Percentiles rank a stretch among this genome's conserved stretches.
These are phyloP conservation scores for Hypoxylon sp. DNA, from an alignment of 2,329 filamentous ascomycete genomes.

Conservation along the genomic window DNA sequence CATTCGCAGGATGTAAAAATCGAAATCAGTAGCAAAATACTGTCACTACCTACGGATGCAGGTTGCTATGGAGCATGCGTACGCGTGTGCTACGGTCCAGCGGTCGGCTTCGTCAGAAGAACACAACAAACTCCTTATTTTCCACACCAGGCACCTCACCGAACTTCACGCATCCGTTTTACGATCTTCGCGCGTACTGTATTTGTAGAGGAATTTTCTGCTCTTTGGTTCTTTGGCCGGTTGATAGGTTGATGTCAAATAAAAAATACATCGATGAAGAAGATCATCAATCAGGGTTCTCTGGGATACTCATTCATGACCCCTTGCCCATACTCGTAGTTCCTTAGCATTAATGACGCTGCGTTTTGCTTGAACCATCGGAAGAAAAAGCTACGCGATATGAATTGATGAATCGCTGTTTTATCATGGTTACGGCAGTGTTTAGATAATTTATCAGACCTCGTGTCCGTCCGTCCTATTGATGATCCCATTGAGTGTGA, in stretches of 20 bases:
- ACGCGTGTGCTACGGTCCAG: neutral
- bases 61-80: neutral
- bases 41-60: neutral
- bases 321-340: no score
- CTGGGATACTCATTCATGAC: slow-evolving; percentile 4
- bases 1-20: slow-evolving; percentile 22
- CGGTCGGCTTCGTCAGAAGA: neutral
- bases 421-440: no score
- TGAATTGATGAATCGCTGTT: neutral
- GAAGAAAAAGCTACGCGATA: neutral
- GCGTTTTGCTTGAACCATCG: neutral
- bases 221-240: neutral
- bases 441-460: no score
- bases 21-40: no score
- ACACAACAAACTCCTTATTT: no score
- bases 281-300: neutral
- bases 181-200: no score
- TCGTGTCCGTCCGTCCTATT: no score
- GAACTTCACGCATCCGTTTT: no score
- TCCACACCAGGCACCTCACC: no score
- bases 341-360: neutral
- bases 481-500: no score
- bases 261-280: neutral
- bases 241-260: neutral
- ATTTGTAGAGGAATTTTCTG: neutral